These are phyloP conservation scores for Pleurotus tuber-regium DNA, from an alignment of 768 basidiomycete genomes.

Conservation along the genomic window DNA sequence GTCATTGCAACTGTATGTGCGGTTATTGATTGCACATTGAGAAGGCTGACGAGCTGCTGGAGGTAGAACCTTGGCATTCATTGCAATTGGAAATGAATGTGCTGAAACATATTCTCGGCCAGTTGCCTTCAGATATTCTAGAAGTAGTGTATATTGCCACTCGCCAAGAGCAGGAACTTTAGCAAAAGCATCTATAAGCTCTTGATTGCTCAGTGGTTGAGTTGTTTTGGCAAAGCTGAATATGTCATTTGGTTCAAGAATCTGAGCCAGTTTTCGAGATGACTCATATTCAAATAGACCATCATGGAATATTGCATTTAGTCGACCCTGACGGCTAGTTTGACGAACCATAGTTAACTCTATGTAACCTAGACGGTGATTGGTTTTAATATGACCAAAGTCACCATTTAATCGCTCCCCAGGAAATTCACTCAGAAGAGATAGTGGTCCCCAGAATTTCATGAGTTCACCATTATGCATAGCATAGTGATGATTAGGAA, in stretches of 20 bases:
- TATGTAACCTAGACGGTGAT: conserved; percentile 15
- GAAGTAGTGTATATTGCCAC: too few relatives aligned
- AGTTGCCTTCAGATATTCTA: too few relatives aligned
- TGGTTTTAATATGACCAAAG: conserved; percentile 23
- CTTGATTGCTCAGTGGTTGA: not conserved
- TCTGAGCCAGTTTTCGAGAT: not conserved
- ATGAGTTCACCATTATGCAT: conserved; percentile 27
- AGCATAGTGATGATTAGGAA: conserved; percentile 33
- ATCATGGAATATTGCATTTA: conserved; percentile 8
- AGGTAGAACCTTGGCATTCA: conserved; percentile 12
- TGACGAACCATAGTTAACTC: conserved; percentile 16
- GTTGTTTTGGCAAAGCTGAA: not conserved
- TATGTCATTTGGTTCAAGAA: not conserved
- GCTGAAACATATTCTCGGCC: too few relatives aligned
- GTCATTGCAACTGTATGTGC: conserved; percentile 17
- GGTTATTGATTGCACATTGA: conserved; percentile 14
- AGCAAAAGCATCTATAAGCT: too few relatives aligned
- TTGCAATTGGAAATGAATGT: conserved; percentile 15
- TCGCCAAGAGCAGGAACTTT: too few relatives aligned
- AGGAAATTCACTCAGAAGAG: conserved; percentile 27
- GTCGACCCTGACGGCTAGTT: conserved; percentile 2
- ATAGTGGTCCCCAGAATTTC: conserved; percentile 29
- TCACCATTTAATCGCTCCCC: conserved; percentile 30
- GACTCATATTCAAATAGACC: not conserved
- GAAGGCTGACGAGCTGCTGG: conserved; percentile 11